These are phyloP conservation scores for Ceratocystis eucalypticola DNA, from an alignment of 2,329 filamentous ascomycete species.

Conservation along the genomic window DNA sequence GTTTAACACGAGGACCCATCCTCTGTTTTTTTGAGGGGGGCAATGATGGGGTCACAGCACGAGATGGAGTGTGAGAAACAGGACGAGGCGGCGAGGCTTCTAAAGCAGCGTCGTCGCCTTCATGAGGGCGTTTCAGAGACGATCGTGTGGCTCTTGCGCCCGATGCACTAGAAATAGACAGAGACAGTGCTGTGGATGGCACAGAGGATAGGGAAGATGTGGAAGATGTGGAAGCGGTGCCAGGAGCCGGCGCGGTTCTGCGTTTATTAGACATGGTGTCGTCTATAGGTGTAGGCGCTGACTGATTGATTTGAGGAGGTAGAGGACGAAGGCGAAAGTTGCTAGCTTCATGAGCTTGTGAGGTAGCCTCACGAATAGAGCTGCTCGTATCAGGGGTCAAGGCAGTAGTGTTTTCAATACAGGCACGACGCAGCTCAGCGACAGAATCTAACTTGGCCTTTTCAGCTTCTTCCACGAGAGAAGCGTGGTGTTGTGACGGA, in stretches of 20 bases:
- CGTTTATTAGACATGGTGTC: slow-evolving; percentile 14
- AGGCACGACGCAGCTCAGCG: slow-evolving; percentile 14
- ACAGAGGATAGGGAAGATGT: slow-evolving; percentile 6
- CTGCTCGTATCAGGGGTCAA: slow-evolving; percentile 28
- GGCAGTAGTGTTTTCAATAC: slow-evolving; percentile 24
- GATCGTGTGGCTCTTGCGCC: slow-evolving; percentile 24
- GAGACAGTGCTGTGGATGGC: slow-evolving; percentile 1
- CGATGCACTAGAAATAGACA: slow-evolving; percentile 4
- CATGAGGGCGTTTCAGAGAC: slow-evolving; percentile 39
- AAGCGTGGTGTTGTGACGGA: slow-evolving; percentile 1
- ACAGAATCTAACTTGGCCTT: slow-evolving; percentile 21
- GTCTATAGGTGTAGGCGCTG: background rate
- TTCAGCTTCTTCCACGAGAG: slow-evolving; percentile 13
- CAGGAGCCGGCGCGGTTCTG: background rate
- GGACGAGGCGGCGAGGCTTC: slow-evolving; percentile 38
- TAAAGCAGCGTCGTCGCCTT: slow-evolving; percentile 38
- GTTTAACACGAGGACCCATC: slow-evolving; percentile 51
- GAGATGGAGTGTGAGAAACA: slow-evolving; percentile 38
- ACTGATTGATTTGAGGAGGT: background rate
- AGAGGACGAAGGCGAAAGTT: slow-evolving; percentile 14
- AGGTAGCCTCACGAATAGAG: slow-evolving; percentile 25
- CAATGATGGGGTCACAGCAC: slow-evolving; percentile 45
- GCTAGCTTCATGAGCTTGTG: background rate
- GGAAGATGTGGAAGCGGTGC: slow-evolving; percentile 4
- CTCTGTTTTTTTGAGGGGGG: slow-evolving; percentile 47